Conservation (phyloP, 2,329 filamentous ascomycete species). For the Alternaria burnsii region DNA sequence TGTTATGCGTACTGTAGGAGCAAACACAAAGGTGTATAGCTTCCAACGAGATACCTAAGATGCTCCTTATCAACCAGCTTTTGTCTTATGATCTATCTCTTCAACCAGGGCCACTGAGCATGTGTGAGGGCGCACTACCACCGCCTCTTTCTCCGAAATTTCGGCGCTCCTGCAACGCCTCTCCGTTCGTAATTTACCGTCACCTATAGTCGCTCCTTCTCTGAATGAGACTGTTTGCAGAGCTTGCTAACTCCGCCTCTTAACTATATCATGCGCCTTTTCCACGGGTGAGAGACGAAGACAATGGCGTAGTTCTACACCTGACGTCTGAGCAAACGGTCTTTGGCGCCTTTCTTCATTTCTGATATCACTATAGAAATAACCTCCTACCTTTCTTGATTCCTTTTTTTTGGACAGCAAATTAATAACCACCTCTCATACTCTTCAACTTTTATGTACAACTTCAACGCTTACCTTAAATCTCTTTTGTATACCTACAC, state of each 20-base stretch:
- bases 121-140: background rate
- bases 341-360: background rate
- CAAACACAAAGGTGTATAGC: background rate
- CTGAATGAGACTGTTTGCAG: background rate
- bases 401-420: background rate
- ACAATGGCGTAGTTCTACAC: background rate
- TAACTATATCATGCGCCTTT: background rate
- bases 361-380: background rate
- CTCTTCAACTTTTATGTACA: background rate
- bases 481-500: background rate
- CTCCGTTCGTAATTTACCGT: rapidly evolving
- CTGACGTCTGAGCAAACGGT: background rate
- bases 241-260: background rate
- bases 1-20: background rate
- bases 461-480: background rate
- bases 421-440: too few species aligned
- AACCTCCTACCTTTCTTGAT: background rate
- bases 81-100: background rate
- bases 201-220: background rate
- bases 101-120: background rate
- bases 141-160: background rate
- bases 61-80: background rate
- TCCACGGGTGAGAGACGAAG: background rate
- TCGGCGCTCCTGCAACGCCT: background rate
- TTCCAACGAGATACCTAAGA: background rate